Percentiles rank a stretch among this genome's conserved stretches.
Conservation (phyloP, 164 flowering plant genomes). For the Umbilicus rupestris region DNA sequence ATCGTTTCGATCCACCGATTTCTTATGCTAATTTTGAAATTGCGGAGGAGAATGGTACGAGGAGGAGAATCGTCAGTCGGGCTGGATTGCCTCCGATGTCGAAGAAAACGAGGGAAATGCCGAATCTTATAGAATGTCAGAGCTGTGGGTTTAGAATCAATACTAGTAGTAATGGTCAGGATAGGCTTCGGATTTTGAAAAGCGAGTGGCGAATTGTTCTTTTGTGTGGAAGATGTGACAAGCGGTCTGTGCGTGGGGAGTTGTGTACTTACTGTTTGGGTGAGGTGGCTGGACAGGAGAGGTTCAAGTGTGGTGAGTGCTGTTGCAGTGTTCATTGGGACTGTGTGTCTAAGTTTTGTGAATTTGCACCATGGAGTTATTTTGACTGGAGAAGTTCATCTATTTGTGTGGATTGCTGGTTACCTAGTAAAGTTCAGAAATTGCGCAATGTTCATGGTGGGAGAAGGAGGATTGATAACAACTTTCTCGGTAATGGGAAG, state of each 20-base stretch:
- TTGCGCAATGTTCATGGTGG: not conserved
- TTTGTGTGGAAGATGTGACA: not conserved
- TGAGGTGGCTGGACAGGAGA: not conserved
- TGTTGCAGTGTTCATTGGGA: not conserved
- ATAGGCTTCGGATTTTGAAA: not conserved
- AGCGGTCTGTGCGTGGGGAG: not conserved
- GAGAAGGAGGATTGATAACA: not conserved
- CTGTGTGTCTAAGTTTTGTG: not conserved
- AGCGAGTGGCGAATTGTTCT: conserved; percentile 6
- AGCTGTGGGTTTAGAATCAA: conserved; percentile 1
- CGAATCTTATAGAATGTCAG: not conserved
- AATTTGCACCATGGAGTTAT: conserved; percentile 3
- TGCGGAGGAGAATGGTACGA: not conserved
- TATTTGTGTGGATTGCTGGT: conserved; percentile 3
- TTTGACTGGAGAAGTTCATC: not conserved
- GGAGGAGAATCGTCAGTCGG: not conserved
- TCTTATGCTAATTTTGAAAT: not conserved
- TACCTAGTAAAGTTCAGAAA: not conserved
- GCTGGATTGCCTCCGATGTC: not conserved
- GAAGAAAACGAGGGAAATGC: not conserved
- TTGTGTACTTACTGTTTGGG: not conserved
- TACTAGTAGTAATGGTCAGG: not conserved
- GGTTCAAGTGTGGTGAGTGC: conserved; percentile 1
- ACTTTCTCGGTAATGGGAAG: not conserved
- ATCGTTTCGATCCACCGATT: not conserved